Evolutionary conservation across 2,329 filamentous ascomycete genomes (phyloP).

Genomic region (Aspergillus pseudotamarii): DNA sequence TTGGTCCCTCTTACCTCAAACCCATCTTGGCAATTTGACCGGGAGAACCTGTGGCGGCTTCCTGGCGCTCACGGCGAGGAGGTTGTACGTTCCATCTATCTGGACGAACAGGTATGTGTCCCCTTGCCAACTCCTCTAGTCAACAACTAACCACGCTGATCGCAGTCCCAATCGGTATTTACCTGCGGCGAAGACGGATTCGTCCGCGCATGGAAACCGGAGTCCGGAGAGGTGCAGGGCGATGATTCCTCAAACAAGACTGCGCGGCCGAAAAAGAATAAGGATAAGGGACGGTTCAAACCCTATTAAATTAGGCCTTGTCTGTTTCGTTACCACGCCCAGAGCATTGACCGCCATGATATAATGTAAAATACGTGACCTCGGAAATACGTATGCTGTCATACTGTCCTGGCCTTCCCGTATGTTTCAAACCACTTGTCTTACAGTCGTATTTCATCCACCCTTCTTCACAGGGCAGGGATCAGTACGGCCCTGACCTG

Average conservation of each 20-base stretch:
- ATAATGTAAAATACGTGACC: slow-evolving; percentile 1
- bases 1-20: slow-evolving; percentile 42
- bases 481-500: not conserved
- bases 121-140: not conserved
- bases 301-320: slow-evolving; percentile 31
- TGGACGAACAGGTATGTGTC: slow-evolving; percentile 47
- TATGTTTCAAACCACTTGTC: not conserved
- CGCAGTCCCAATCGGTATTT: slow-evolving; percentile 43
- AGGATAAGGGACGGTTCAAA: slow-evolving; percentile 42
- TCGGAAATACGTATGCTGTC: not conserved
- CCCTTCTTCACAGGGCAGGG: not conserved
- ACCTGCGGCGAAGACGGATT: slow-evolving; percentile 51
- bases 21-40: slow-evolving; percentile 44
- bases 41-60: slow-evolving; percentile 43
- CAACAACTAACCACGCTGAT: not conserved
- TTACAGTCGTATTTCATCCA: not conserved
- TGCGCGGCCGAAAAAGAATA: slow-evolving; percentile 35
- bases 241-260: slow-evolving; percentile 25
- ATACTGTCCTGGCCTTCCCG: not conserved
- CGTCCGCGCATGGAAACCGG: slow-evolving; percentile 42
- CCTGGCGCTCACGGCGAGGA: slow-evolving; percentile 54
- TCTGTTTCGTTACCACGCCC: not conserved
- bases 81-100: slow-evolving; percentile 48
- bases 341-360: not conserved
- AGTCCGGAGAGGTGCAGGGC: slow-evolving; percentile 17